These are phyloP conservation scores for Hawksworthiomyces lignivorus DNA, from an alignment of 2,329 filamentous ascomycete species.

Conservation along the genomic window DNA sequence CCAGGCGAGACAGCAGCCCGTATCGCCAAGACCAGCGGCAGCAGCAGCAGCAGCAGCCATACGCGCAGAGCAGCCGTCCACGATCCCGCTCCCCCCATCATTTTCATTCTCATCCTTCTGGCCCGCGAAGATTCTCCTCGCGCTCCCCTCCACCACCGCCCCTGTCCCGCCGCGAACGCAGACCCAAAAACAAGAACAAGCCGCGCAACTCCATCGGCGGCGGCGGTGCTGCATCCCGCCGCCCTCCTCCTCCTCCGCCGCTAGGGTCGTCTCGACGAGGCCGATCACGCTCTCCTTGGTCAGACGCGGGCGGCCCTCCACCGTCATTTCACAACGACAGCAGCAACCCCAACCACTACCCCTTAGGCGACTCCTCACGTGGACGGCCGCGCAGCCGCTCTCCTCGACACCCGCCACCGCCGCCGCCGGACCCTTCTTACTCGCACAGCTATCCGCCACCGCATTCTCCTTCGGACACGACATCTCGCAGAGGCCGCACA, in stretches of 20 bases:
- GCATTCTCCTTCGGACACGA: constrained; percentile 17
- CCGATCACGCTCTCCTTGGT: constrained; percentile 20
- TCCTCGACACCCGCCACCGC: constrained; percentile 3
- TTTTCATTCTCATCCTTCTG: background rate
- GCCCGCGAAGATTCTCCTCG: constrained; percentile 1
- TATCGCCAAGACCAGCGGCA: background rate
- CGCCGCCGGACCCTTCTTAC: constrained; percentile 9
- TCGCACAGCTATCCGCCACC: constrained; percentile 9
- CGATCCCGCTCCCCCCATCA: constrained; percentile 3
- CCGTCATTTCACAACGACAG: constrained; percentile 1
- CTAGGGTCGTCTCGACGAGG: constrained; percentile 8
- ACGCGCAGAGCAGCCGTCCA: background rate
- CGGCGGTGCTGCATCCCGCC: constrained; percentile 1
- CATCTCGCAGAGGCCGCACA: constrained; percentile 10
- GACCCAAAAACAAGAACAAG: constrained; percentile 17
- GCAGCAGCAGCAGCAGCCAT: constrained; percentile 1
- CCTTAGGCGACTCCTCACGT: constrained; percentile 4
- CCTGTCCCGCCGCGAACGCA: constrained; percentile 18
- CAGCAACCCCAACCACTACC: constrained; percentile 14
- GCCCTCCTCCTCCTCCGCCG: constrained; percentile 2
- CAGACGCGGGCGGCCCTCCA: constrained; percentile 2
- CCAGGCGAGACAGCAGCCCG: constrained; percentile 8
- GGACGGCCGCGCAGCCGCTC: constrained; percentile 15
- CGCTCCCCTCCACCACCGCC: constrained; percentile 8
- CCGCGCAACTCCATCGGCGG: constrained; percentile 1